These are phyloP conservation scores for Ascochyta lentis DNA, from an alignment of 2,329 filamentous ascomycete species.

Conservation along the genomic window DNA sequence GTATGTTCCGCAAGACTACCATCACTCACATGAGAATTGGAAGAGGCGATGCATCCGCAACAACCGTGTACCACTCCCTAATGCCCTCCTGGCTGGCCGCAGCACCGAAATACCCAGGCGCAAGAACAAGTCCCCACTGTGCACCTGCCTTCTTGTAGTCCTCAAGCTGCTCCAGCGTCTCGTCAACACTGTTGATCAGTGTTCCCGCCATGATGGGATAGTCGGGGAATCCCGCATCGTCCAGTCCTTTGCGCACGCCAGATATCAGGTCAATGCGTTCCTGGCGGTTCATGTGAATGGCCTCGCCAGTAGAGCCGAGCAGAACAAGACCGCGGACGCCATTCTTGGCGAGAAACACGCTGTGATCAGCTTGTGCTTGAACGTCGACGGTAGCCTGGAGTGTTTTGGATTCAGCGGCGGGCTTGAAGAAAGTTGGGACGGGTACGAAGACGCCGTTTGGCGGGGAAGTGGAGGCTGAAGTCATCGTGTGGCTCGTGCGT, in stretches of 20 bases:
- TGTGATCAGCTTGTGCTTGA: constrained; percentile 64
- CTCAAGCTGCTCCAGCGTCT: constrained; percentile 64
- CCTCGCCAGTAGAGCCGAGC: constrained; percentile 69
- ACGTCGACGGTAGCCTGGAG: constrained; percentile 63
- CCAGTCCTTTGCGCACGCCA: constrained; percentile 63
- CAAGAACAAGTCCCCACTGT: constrained; percentile 68
- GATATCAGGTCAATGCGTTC: constrained; percentile 64
- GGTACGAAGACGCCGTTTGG: constrained; percentile 50
- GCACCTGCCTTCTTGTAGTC: constrained; percentile 65
- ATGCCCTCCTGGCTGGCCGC: constrained; percentile 66
- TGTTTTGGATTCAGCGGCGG: constrained; percentile 53
- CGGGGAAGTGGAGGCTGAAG: constrained; percentile 12
- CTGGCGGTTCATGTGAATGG: constrained; percentile 65
- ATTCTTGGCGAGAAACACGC: constrained; percentile 64
- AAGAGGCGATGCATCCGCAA: constrained; percentile 66
- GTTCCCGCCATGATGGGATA: constrained; percentile 70
- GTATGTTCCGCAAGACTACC: not conserved
- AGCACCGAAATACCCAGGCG: constrained; percentile 69
- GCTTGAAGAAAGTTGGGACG: constrained; percentile 70
- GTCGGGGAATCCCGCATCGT: constrained; percentile 62
- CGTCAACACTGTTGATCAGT: constrained; percentile 67
- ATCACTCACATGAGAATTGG: constrained; percentile 65
- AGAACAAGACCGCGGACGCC: constrained; percentile 68
- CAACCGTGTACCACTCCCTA: constrained; percentile 65
- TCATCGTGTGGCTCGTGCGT: constrained; percentile 15